Evolutionary conservation across 2,329 filamentous ascomycete species (phyloP), one percentile per base, ranked within the genome.

Genomic region (Hysterium pulicare): DNA sequence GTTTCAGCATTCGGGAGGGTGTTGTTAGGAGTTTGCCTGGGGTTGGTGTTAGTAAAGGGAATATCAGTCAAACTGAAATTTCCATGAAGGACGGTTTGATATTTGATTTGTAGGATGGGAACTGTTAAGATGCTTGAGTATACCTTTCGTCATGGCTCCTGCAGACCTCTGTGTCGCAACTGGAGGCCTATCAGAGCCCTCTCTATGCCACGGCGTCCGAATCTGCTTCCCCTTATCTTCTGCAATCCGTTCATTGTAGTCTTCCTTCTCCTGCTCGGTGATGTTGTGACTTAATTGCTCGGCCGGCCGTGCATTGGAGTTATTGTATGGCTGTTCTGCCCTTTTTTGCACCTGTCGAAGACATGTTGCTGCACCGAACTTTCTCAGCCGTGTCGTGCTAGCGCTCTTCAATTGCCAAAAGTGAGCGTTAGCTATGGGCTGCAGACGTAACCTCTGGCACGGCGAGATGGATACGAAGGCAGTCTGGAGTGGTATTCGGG

Each of bases 11-110:
- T 2, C 86, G 78, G 0, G 85, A 89, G 0, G 87, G 87, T 0
- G 88, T 94, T 0, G 87, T 90, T 21, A 91, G 69, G 2, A 94
- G 77, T 60, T 89, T 89, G 16, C 87, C 86, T 84, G 36, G 3
- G 3, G 6, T 13, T n/a, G n/a, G n/a, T 9, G n/a, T n/a, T 30
- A n/a, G n/a, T n/a, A n/a, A n/a, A n/a, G n/a, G n/a, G n/a, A n/a
- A 10, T 30, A 30, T 9, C 26, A 10, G 9, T 30, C 26, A 30
- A 30, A n/a, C 26, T 10, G 26, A 30, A 30, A 30, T 30, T 9
- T 9, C 26, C 9, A n/a, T 10, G 9, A n/a, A n/a, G 10, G 26
- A n/a, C 10, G 26, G n/a, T n/a, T n/a, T n/a, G 32, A 34, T 10
- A 23, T 4, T 15, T 9, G 34, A 22, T 41, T 35, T 16, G 37